Evolutionary conservation across 2,329 filamentous ascomycete genomes (phyloP).

Genomic region (Thielaviopsis punctulata): DNA sequence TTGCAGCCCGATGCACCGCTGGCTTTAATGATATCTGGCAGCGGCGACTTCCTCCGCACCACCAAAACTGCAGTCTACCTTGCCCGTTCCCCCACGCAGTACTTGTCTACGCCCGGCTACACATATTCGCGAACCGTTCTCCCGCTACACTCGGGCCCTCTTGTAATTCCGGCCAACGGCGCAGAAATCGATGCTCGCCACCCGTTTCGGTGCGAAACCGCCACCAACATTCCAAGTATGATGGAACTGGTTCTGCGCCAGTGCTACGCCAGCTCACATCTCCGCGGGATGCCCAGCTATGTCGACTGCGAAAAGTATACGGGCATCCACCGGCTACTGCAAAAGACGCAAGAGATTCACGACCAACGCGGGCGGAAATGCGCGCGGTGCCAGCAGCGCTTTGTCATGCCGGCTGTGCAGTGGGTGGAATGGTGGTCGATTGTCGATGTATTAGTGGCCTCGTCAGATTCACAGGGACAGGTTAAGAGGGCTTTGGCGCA

Average conservation of each 20-base stretch:
- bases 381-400: constrained; percentile 30
- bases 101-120: constrained; percentile 4
- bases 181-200: constrained; percentile 5
- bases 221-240: constrained; percentile 29
- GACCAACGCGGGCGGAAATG: constrained; percentile 31
- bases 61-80: constrained; percentile 11
- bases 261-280: constrained; percentile 27
- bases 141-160: neutral
- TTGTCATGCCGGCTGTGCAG: constrained; percentile 34
- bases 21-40: constrained; percentile 7
- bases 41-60: constrained; percentile 1
- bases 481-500: neutral
- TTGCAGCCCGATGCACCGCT: constrained; percentile 22
- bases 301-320: constrained; percentile 24
- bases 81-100: constrained; percentile 9
- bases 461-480: neutral
- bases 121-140: neutral
- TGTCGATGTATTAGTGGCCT: neutral
- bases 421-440: constrained; percentile 47
- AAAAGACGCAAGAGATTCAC: constrained; percentile 16
- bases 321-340: constrained; percentile 18
- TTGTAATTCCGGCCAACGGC: constrained; percentile 3
- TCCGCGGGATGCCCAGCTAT: constrained; percentile 25
- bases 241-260: constrained; percentile 32
- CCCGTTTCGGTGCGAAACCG: constrained; percentile 9